phyloP scores from a whole-genome alignment of 148 eudicot species.

The Amaranthus palmeri region DNA sequence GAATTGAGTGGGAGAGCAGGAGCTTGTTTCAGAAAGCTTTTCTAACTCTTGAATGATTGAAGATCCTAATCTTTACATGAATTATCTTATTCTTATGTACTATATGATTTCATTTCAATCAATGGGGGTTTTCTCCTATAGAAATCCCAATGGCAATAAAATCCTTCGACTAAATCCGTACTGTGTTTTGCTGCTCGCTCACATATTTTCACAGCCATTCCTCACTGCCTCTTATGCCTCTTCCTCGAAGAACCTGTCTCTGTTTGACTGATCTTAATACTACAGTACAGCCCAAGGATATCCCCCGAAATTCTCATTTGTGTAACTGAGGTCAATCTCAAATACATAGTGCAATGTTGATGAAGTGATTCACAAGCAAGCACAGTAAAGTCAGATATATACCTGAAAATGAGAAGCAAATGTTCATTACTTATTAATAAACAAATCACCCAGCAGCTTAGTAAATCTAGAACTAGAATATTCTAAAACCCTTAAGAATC shows the following conservation, averaged over 20 bases:
- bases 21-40: background rate
- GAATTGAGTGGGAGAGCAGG: too few relatives aligned
- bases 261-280: background rate
- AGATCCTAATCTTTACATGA: slow-evolving; percentile 22
- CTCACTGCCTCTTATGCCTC: background rate
- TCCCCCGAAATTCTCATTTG: slow-evolving; percentile 2
- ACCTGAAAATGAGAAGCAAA: background rate
- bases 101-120: slow-evolving; percentile 18
- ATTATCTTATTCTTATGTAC: slow-evolving; percentile 19
- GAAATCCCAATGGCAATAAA: slow-evolving; percentile 1
- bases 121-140: background rate
- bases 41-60: slow-evolving; percentile 4
- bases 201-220: background rate
- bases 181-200: background rate
- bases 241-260: background rate
- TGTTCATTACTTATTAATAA: too few relatives aligned
- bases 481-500: background rate
- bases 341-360: slow-evolving; percentile 6
- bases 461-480: background rate
- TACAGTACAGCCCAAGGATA: slow-evolving; percentile 1
- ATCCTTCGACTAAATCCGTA: slow-evolving; percentile 1
- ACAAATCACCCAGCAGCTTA: background rate
- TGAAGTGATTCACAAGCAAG: background rate
- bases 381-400: background rate
- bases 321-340: background rate